Base-by-base conservation (phyloP, 2,329 filamentous ascomycete species). In the Keithomyces neogunnii region DNA sequence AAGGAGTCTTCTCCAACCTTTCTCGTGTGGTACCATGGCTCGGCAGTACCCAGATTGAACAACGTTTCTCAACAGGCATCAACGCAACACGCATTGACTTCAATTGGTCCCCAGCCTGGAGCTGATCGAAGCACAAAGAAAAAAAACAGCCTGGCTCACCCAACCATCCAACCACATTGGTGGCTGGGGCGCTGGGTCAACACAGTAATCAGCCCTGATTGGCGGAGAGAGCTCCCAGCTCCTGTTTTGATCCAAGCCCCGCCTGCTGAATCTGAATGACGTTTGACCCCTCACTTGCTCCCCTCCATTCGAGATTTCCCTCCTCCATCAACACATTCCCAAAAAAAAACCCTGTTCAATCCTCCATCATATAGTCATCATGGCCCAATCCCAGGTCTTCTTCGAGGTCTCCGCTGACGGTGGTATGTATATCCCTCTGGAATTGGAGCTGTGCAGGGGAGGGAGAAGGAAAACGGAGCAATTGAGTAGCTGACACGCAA, bases 371-470 rank as follows among this genome's bases (percentile, higher is more conserved):
- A 44, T 29, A 33, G 19, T 26, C 5, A 26, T 9, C 33, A 46
- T 43, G n/a, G 9, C 49, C 42, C 50, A 47, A 33, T 19, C 51
- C 47, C 47, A 55, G 46, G 51, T 57, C 45, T 57, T 36, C 47
- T 57, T 57, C 32, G 53, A 56, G 1, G 47, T 57, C 44, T 50
- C 51, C 38, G 53, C 50, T 36, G 39, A 50, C 39, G 50, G 46
- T 43, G 11, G 56, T 57, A 55, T n/a, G 56, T 56, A 45, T 44
- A 3, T 11, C 11, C 30, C 19, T 19, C 19, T 19, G 19, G 19
- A 19, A 30, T 6, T 10, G 28, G 19, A 19, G 10, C 4, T 35
- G 29, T 6, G 8, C 42, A 13, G 42, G 31, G 13, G 1, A 47
- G 10, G 10, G 36, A 19, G 19, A 19, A 19, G 19, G 19, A 19